Conservation (phyloP, 31 red algal species). For the Bonnemaisonia californica region DNA sequence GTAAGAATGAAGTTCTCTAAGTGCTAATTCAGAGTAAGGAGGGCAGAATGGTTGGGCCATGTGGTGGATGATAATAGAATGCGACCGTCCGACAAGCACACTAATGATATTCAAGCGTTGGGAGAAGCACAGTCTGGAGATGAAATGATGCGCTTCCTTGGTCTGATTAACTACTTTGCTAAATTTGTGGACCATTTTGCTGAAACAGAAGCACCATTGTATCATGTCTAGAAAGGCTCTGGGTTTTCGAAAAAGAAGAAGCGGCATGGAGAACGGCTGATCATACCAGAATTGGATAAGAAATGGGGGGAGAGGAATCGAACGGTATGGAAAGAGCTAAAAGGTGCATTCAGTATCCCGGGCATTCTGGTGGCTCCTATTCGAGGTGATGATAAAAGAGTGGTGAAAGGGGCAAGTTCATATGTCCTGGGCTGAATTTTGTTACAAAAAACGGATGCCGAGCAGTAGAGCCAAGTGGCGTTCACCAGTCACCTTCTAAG, state of each 20-base stretch:
- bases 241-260: constrained; percentile 8
- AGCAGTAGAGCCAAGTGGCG: not conserved
- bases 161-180: constrained; percentile 10
- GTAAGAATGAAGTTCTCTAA: not conserved
- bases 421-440: constrained; percentile 4
- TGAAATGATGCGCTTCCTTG: not conserved
- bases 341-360: constrained; percentile 8
- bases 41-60: not conserved
- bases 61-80: not conserved
- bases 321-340: constrained; percentile 15
- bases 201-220: not conserved
- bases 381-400: not conserved
- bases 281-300: constrained; percentile 9
- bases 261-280: not conserved
- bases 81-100: not conserved
- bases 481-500: constrained; percentile 4
- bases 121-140: not conserved
- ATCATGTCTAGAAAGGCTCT: not conserved
- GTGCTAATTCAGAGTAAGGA: not conserved
- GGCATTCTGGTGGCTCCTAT: not conserved
- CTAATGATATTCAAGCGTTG: not conserved
- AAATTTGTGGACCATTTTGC: not conserved
- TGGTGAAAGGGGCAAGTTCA: constrained; percentile 25
- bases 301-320: not conserved
- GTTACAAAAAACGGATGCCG: constrained; percentile 4